Conservation (phyloP, 192 early-diverging fungal species). For the Linnemannia schmuckeri region DNA sequence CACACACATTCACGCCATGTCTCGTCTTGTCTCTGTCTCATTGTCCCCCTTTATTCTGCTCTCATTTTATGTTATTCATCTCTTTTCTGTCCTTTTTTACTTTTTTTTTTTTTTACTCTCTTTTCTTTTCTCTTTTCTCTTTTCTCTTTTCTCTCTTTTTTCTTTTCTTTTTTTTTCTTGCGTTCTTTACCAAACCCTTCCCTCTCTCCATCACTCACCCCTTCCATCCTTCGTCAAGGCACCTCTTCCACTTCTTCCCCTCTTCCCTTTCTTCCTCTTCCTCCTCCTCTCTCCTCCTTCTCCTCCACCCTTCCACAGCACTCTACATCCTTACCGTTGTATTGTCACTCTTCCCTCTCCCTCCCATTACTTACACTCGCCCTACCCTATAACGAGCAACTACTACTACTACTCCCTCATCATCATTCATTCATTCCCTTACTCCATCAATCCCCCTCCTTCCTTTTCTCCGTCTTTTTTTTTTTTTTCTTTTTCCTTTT, state of each 20-base stretch:
- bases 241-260: background rate
- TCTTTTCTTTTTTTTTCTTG: background rate
- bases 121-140: background rate
- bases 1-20: too few species aligned
- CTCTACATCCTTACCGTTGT: conserved; percentile 6
- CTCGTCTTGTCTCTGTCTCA: background rate
- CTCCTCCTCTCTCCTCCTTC: background rate
- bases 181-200: background rate
- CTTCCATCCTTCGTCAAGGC: conserved; percentile 7
- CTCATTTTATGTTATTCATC: background rate
- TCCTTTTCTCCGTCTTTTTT: background rate
- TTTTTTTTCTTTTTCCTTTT: background rate
- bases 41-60: background rate
- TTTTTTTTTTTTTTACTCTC: background rate
- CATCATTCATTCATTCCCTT: background rate
- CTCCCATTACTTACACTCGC: background rate
- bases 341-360: conserved; percentile 26
- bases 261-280: background rate
- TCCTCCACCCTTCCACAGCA: background rate
- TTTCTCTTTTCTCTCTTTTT: background rate
- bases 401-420: background rate
- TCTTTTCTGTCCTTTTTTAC: background rate
- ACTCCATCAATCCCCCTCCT: background rate
- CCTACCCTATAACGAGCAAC: background rate
- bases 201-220: background rate